Percentiles rank a stretch among this genome's conserved stretches.
Evolutionary conservation across 768 basidiomycete genomes (phyloP).

Genomic region (Tricholoma bakamatsutake): DNA sequence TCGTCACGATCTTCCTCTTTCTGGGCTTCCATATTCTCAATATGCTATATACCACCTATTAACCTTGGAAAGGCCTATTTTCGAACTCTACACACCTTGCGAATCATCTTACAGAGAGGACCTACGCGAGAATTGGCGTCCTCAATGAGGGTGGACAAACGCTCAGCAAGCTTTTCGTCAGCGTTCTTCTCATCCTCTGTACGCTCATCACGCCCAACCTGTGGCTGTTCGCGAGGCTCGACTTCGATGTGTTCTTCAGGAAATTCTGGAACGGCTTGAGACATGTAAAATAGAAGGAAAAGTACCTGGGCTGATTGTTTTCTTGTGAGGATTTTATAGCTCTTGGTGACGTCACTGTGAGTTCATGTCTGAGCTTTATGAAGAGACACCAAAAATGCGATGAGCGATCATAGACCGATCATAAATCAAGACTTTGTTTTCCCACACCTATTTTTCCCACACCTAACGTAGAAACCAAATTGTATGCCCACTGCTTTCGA

Average conservation of each 20-base stretch:
- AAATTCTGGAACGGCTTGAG: background rate
- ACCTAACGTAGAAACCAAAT: no score
- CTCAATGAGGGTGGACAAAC: conserved; percentile 30
- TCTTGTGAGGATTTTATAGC: background rate
- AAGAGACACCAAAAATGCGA: background rate
- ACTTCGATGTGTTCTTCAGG: background rate
- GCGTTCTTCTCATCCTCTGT: background rate
- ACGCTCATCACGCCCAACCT: background rate
- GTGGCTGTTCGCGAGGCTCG: background rate
- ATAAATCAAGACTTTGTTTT: no score
- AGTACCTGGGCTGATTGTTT: background rate
- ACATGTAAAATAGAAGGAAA: background rate
- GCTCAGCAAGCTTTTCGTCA: conserved; percentile 23
- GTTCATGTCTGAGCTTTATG: background rate
- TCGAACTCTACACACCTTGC: conserved; percentile 20
- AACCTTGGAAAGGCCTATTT: background rate
- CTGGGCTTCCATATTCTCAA: conserved; percentile 27
- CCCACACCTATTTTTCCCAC: no score
- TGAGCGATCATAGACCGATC: no score
- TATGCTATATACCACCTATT: conserved; percentile 18
- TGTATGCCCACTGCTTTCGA: no score
- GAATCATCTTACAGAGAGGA: conserved; percentile 30
- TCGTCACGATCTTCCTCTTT: conserved; percentile 32
- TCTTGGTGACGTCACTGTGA: background rate
- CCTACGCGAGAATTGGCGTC: conserved; percentile 24